Evolutionary conservation across 768 basidiomycete genomes (phyloP), one percentile per base, ranked within the genome.

Genomic region (Clitopilus passeckerianus): DNA sequence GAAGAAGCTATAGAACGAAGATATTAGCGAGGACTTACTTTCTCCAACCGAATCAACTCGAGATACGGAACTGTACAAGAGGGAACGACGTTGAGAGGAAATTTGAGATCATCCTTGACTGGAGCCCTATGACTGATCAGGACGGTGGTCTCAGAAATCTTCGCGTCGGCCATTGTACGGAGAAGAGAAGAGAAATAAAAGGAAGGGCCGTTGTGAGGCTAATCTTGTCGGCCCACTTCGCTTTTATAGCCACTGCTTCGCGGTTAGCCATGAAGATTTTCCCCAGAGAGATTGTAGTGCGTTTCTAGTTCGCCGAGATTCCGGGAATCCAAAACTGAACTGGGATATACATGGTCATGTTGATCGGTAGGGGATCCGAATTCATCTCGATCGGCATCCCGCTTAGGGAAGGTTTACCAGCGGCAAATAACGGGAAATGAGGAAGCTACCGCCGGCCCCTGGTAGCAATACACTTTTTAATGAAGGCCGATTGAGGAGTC

Each of bases 41-140:
- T 82, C 58, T 80, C 79, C 10, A 82, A 62, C 61, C 81, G 71
- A n/a, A 80, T 78, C 20, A 82, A 68, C 65, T 82, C 80, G 35
- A 82, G 69, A 62, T 80, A 82, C 1, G 80, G 77, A 20, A 74
- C 69, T 15, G 72, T 50, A 16, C 58, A 14, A 18, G 62, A 61
- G 2, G 77, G 64, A 1, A 71, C 68, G 14, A 75, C 58, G 16
- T 65, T 67, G 24, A 78, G 71, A 43, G 73, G 74, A 60, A 72
- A 74, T 61, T 71, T 74, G 30, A 59, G 61, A 3, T 22, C 46
- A 6, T 64, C 33, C n/a, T 62, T 60, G 7, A 41, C 60, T 30
- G 54, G 35, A 22, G 41, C 56, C 53, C 62, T 63, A 52, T 68
- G 65, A 41, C 64, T 62, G 44, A 72, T 61, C 61, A 73, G 66